Evolutionary conservation across 2,329 filamentous ascomycete genomes (phyloP).

Genomic region (Pseudocercospora cruenta): DNA sequence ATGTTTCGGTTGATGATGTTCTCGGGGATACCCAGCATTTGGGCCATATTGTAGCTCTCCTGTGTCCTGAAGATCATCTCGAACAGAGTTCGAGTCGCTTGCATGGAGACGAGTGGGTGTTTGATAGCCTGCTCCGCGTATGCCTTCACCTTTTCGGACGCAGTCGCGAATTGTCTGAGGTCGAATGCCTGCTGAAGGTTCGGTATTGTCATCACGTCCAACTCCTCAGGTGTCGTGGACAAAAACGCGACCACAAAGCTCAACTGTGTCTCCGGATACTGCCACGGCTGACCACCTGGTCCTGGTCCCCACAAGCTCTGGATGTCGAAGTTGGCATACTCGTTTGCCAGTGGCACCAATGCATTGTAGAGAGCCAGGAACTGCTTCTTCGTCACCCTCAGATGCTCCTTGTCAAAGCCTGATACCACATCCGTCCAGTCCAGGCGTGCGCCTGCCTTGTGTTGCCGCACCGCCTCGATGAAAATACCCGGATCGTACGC

Average conservation of each 20-base stretch:
- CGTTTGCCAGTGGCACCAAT: conserved; percentile 70
- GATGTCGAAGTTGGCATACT: conserved; percentile 72
- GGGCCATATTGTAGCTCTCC: conserved; percentile 59
- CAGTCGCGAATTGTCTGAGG: conserved; percentile 63
- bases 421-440: conserved; percentile 73
- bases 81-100: conserved; percentile 73
- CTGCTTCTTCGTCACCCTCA: conserved; percentile 76
- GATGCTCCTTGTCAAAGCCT: conserved; percentile 77
- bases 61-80: conserved; percentile 64
- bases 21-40: conserved; percentile 62
- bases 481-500: conserved; percentile 70
- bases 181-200: conserved; percentile 78
- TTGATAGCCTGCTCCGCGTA: conserved; percentile 71
- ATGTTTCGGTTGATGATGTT: conserved; percentile 71
- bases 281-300: conserved; percentile 66
- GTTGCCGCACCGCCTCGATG: conserved; percentile 60
- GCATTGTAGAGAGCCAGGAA: conserved; percentile 82
- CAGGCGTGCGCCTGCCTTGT: conserved; percentile 58
- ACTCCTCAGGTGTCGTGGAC: conserved; percentile 71
- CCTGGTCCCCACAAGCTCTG: conserved; percentile 79
- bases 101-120: conserved; percentile 85
- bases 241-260: conserved; percentile 92
- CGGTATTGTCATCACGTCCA: conserved; percentile 85
- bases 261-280: conserved; percentile 81
- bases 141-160: conserved; percentile 61